Evolutionary conservation across 345 rosid genomes (phyloP).

Genomic region (Viola odorata): DNA sequence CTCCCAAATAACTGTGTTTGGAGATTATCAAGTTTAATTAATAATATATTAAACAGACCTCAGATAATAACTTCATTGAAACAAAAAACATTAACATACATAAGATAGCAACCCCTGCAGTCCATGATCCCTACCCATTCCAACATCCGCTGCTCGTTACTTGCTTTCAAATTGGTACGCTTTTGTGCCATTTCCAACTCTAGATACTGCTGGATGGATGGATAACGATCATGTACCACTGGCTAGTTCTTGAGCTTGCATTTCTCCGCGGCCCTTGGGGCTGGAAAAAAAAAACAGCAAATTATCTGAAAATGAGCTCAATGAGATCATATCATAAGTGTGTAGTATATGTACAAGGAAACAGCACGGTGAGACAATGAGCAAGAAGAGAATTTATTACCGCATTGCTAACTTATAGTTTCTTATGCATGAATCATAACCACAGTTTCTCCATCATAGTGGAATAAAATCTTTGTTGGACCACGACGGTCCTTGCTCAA

Average conservation of each 20-base stretch:
- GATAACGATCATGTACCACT: constrained; percentile 7
- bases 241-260: constrained; percentile 44
- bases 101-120: constrained; percentile 18
- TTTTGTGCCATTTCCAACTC: constrained; percentile 2
- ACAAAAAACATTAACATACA: constrained; percentile 5
- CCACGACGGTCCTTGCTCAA: no score
- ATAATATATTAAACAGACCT: constrained; percentile 15
- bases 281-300: constrained; percentile 23
- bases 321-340: no score
- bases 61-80: constrained; percentile 14
- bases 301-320: background rate
- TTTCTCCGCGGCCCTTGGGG: constrained; percentile 66
- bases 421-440: no score
- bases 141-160: constrained; percentile 15
- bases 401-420: no score
- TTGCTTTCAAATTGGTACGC: background rate
- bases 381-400: no score
- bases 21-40: constrained; percentile 15
- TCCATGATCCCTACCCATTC: constrained; percentile 26
- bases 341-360: no score
- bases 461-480: no score
- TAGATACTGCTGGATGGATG: constrained; percentile 26
- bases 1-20: constrained; percentile 22
- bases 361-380: no score
- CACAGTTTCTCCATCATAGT: no score